These are phyloP conservation scores for Beauveria sp. DNA, from an alignment of 2,329 filamentous ascomycete genomes.

Conservation along the genomic window DNA sequence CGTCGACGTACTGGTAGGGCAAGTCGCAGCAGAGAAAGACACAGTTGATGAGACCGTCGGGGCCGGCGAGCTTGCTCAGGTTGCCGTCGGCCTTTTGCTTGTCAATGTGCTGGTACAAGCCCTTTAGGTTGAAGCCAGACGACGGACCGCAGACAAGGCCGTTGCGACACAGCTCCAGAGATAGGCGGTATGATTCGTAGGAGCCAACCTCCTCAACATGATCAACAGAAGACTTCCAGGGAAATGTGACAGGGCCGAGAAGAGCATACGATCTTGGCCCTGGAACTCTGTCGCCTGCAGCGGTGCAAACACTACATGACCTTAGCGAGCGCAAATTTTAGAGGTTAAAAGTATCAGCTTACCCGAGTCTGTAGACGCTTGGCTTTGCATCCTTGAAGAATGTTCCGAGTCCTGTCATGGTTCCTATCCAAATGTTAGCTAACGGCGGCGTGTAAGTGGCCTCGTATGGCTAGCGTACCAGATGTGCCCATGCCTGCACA, in stretches of 20 bases:
- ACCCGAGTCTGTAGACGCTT: slow-evolving; percentile 33
- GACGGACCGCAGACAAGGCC: slow-evolving; percentile 54
- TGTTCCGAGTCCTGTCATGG: slow-evolving; percentile 41
- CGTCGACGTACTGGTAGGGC: slow-evolving; percentile 54
- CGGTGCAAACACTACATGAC: slow-evolving; percentile 43
- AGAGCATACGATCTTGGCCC: slow-evolving; percentile 48
- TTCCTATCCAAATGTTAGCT: slow-evolving; percentile 19
- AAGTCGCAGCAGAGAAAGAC: slow-evolving; percentile 57
- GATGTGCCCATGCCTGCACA: slow-evolving; percentile 52
- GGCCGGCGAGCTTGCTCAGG: slow-evolving; percentile 34
- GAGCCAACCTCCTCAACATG: slow-evolving; percentile 49
- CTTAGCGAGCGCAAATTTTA: not conserved
- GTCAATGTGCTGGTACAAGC: slow-evolving; percentile 42
- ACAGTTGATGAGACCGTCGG: slow-evolving; percentile 40
- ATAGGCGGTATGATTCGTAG: slow-evolving; percentile 43
- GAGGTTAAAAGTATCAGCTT: not conserved
- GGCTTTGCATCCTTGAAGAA: slow-evolving; percentile 45
- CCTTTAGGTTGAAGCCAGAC: slow-evolving; percentile 50
- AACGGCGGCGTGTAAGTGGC: not conserved
- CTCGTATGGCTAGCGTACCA: slow-evolving; percentile 24
- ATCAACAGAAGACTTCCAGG: slow-evolving; percentile 50
- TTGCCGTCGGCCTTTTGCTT: slow-evolving; percentile 38
- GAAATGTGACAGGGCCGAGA: slow-evolving; percentile 45
- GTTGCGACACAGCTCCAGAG: slow-evolving; percentile 46
- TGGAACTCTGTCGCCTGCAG: slow-evolving; percentile 48